Evolutionary conservation across 2,329 filamentous ascomycete species (phyloP).

Genomic region (Fusarium mangiferae): DNA sequence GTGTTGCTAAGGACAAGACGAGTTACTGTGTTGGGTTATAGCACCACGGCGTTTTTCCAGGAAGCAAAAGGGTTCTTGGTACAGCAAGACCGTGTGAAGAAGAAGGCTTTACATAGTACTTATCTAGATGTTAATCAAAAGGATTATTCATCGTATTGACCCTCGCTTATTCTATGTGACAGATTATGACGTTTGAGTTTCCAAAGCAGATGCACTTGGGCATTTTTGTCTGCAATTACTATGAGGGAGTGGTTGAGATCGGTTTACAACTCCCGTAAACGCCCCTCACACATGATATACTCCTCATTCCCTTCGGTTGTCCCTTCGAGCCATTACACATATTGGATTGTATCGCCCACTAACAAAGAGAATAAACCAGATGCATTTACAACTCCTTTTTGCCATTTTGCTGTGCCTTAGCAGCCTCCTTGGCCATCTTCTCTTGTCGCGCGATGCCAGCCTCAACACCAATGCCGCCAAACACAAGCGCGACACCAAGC

Average conservation of each 20-base stretch:
- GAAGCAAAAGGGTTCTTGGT: conserved; percentile 28
- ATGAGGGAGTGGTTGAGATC: neutral
- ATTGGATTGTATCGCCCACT: neutral
- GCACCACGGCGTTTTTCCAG: conserved; percentile 38
- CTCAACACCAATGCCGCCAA: conserved; percentile 94
- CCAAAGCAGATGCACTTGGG: neutral
- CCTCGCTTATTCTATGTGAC: neutral
- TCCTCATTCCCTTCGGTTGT: neutral
- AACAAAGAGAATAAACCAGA: neutral
- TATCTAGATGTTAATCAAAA: conserved; percentile 27
- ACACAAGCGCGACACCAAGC: conserved; percentile 91
- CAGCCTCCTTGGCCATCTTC: conserved; percentile 82
- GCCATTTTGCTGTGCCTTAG: conserved; percentile 53
- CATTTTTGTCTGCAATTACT: neutral
- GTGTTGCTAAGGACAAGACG: conserved; percentile 24
- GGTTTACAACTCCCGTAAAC: neutral
- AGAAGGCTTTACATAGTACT: conserved; percentile 1
- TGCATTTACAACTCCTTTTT: conserved; percentile 48
- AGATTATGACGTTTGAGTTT: neutral
- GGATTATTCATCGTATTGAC: conserved; percentile 2
- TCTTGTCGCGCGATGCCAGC: conserved; percentile 82
- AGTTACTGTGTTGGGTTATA: conserved; percentile 35
- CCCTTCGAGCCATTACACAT: neutral
- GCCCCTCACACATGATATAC: neutral
- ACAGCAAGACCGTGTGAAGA: conserved; percentile 12